A percentile compares a stretch with the other conserved stretches of the same genome.
These are phyloP conservation scores for Antitrichia curtipendula DNA, from an alignment of 225 moss, liverwort and hornwort species.

Conservation along the genomic window DNA sequence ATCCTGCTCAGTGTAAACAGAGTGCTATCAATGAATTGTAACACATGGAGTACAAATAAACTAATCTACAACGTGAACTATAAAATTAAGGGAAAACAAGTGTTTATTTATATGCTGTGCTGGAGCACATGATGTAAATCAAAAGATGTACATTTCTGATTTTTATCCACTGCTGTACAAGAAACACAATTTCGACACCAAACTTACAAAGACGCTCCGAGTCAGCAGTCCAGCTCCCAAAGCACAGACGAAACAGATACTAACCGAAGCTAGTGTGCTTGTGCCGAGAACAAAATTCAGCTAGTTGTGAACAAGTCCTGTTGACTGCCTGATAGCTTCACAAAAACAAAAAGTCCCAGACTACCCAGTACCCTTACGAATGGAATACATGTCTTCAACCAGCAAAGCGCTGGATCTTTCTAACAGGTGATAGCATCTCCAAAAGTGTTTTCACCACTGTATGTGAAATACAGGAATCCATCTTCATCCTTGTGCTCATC, in stretches of 20 bases:
- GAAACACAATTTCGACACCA: not conserved
- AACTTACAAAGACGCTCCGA: not conserved
- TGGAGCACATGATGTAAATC: not conserved
- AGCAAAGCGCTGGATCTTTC: not conserved
- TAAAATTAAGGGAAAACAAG: not conserved
- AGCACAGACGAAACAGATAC: not conserved
- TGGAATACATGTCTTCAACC: not conserved
- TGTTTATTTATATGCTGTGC: conserved; percentile 3
- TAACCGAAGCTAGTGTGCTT: conserved; percentile 1
- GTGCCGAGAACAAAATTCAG: not conserved
- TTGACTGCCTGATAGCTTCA: not conserved
- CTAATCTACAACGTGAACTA: not conserved
- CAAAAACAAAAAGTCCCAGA: not conserved
- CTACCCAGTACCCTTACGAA: not conserved
- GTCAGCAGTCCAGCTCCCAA: conserved; percentile 1
- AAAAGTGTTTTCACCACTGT: conserved; percentile 78
- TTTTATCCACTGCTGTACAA: conserved; percentile 9
- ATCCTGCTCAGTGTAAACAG: not conserved
- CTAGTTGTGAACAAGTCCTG: not conserved
- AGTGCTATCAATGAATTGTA: not conserved
- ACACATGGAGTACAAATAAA: not conserved
- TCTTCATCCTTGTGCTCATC: conserved; percentile 83
- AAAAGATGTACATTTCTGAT: conserved; percentile 20
- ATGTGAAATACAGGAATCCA: conserved; percentile 73
- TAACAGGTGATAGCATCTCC: conserved; percentile 37